Percentiles rank a stretch among this genome's conserved stretches.
These are phyloP conservation scores for Nakataea oryzae DNA, from an alignment of 2,329 filamentous ascomycete species.

Conservation along the genomic window DNA sequence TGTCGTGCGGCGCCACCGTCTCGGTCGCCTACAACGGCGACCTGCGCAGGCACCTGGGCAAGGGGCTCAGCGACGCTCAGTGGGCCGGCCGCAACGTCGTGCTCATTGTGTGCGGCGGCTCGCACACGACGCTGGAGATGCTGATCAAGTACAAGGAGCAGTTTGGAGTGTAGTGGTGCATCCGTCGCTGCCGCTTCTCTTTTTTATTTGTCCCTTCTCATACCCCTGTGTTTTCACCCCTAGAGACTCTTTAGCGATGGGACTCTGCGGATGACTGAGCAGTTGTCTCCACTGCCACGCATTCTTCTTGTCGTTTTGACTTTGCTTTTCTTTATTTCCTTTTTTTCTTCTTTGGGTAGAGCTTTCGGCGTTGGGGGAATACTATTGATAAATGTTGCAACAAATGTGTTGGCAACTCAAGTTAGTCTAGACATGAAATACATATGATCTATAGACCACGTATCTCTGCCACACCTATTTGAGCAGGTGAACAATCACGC, in stretches of 20 bases:
- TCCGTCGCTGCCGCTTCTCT: neutral
- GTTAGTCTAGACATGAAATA: neutral
- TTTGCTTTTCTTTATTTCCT: neutral
- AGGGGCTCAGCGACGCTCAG: constrained; percentile 40
- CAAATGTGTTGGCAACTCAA: neutral
- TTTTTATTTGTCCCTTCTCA: neutral
- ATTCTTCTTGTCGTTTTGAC: neutral
- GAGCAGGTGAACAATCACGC: neutral
- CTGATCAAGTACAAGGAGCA: constrained; percentile 45
- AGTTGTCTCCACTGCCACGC: neutral
- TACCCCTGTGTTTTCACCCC: too few species aligned
- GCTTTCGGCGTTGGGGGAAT: neutral
- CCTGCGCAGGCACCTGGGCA: constrained; percentile 50
- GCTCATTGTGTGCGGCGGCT: constrained; percentile 75
- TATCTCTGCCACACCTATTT: neutral
- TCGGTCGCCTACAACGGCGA: constrained; percentile 55
- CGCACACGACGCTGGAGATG: constrained; percentile 52
- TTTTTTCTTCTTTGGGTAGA: neutral
- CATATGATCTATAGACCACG: neutral
- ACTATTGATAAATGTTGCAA: neutral
- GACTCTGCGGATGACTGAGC: neutral
- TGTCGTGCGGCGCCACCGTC: constrained; percentile 74
- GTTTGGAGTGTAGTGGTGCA: constrained; percentile 24
- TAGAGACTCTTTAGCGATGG: neutral
- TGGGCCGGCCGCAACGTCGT: constrained; percentile 64